Conservation (phyloP, 164 flowering plant genomes). For the Pachysandra terminalis region DNA sequence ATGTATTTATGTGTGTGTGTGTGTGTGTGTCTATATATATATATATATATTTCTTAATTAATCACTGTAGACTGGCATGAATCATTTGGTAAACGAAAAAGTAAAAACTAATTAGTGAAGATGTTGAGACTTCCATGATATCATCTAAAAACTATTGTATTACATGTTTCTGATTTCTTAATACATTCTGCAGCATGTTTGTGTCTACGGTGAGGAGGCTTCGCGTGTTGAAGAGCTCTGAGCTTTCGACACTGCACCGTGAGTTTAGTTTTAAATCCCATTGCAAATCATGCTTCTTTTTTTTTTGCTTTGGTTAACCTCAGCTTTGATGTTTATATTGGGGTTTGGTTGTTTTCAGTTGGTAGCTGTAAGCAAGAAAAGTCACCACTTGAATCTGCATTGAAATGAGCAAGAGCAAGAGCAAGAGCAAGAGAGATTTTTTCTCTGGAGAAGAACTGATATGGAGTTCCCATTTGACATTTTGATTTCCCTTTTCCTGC, state of each 20-base stretch:
- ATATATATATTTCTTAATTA: no score
- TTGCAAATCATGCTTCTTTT: background rate
- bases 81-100: no score
- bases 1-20: no score
- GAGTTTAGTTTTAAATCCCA: conserved; percentile 19
- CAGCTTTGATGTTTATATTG: background rate
- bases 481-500: conserved; percentile 8
- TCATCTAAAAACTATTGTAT: no score
- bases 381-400: conserved; percentile 10
- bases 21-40: no score
- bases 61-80: no score
- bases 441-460: conserved; percentile 1
- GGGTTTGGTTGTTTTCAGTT: conserved; percentile 19
- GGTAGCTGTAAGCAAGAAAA: conserved; percentile 28
- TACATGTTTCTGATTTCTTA: background rate
- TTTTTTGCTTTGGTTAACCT: background rate
- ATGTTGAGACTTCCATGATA: no score
- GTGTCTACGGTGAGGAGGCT: conserved; percentile 72
- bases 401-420: conserved; percentile 12
- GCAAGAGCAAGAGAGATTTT: background rate
- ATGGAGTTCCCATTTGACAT: conserved; percentile 10
- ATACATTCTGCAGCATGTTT: conserved; percentile 53
- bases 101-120: no score
- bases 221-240: conserved; percentile 72
- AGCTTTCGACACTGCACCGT: conserved; percentile 41